Percentiles rank a stretch among this genome's conserved stretches.
Conservation (phyloP, 2,329 filamentous ascomycete genomes). For the Sphaerulina populicola region DNA sequence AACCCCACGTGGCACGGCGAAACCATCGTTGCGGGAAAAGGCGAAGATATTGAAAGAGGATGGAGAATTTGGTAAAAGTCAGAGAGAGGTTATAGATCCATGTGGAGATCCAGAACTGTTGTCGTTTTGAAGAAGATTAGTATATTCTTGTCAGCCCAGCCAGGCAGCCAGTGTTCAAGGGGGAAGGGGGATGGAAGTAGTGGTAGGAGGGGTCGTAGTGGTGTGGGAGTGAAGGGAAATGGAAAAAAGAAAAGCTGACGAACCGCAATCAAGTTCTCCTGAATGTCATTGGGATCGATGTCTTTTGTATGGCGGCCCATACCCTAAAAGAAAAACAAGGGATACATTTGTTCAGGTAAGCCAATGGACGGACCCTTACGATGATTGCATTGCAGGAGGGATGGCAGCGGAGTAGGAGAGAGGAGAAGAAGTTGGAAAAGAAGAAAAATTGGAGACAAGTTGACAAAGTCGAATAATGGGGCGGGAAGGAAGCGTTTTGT, state of each 20-base stretch:
- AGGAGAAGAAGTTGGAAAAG: too few relatives aligned
- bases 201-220: background rate
- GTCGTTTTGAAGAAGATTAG: background rate
- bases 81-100: constrained; percentile 35
- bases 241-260: background rate
- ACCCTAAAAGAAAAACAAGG: background rate
- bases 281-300: constrained; percentile 10
- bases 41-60: constrained; percentile 43
- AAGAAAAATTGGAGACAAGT: too few relatives aligned
- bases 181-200: too few relatives aligned
- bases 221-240: background rate
- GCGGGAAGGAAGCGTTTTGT: too few relatives aligned
- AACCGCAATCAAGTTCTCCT: constrained; percentile 20
- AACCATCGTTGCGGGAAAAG: constrained; percentile 39
- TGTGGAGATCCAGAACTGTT: constrained; percentile 17
- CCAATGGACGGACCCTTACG: too few relatives aligned
- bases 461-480: too few relatives aligned
- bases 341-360: too few relatives aligned
- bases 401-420: too few relatives aligned
- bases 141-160: background rate
- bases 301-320: constrained; percentile 18
- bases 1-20: constrained; percentile 27
- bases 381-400: too few relatives aligned
- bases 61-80: constrained; percentile 39
- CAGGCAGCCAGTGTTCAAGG: background rate